Base-by-base conservation (phyloP, 2,329 filamentous ascomycete species). In the Chrysoporthe puriensis region DNA sequence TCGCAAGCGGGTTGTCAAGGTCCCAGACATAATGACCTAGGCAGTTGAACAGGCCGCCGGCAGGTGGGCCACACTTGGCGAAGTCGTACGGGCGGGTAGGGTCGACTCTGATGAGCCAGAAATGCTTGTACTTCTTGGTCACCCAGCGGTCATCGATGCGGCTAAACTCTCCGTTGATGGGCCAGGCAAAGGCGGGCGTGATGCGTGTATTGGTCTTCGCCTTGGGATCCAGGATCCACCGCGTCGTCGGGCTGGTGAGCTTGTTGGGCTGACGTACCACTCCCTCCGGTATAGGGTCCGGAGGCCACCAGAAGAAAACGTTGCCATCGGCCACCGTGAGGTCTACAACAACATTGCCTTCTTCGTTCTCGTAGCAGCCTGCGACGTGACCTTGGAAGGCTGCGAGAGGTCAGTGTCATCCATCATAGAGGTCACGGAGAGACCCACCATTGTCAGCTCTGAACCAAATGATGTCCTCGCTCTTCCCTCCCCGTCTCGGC, bases 391-490 rank as follows among this genome's bases (percentile, higher is more conserved):
- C 81, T 61, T 83, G 81, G 71, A 83, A 83, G 0, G 73, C 81
- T 80, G 46, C 5, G 3, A 4, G 46, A 18, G 13, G 21, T n/a
- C 18, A 50, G 59, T 13, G 16, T 14, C 7, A 1, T 1, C 7
- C 5, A 46, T 4, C 9, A 18, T 9, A 9, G 9, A 42, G 16
- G 32, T 9, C 13, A n/a, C 6, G 1, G 14, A 43, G 1, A 72
- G 70, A 76, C 76, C 70, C 72, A 84, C 84, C 84, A 65, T 86
- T 86, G 61, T 83, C 80, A 9, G 82, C 81, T 36, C 82, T 73
- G 62, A 85, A 79, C 84, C 84, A 86, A 0, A 82, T 75, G 54
- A 86, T 83, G 73, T 87, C 85, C 69, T 84, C 83, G 0, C 80
- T 78, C 70, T 83, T 85, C 0, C 79, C 84, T 3, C 81, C 81